Evolutionary conservation across 441 rosid genomes (phyloP).

Genomic region (Aleurites moluccanus): DNA sequence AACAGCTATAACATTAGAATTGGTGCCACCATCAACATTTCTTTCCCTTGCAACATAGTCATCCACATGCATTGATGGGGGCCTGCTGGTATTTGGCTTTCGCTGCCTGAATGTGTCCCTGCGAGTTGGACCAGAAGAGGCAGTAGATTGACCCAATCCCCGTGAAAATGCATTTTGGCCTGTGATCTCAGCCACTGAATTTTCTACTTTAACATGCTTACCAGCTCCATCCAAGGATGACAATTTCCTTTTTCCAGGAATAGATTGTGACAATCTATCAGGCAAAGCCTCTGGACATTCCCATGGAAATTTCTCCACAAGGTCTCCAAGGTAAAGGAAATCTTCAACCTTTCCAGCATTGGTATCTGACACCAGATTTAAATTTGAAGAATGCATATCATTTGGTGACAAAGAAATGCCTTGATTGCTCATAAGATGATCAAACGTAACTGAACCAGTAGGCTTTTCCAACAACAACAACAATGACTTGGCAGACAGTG

Average conservation of each 20-base stretch:
- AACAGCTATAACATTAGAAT: constrained; percentile 80
- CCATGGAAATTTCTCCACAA: constrained; percentile 78
- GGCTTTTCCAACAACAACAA: constrained; percentile 63
- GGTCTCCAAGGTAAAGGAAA: constrained; percentile 56
- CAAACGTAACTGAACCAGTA: constrained; percentile 41
- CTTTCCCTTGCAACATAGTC: constrained; percentile 99
- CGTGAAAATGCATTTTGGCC: constrained; percentile 63
- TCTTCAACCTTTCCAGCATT: constrained; percentile 49
- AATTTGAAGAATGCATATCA: constrained; percentile 40
- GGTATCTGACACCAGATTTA: constrained; percentile 40
- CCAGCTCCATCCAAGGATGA: constrained; percentile 65
- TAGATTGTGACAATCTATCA: constrained; percentile 71
- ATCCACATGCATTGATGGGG: constrained; percentile 99
- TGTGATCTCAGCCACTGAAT: constrained; percentile 55
- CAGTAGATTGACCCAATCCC: constrained; percentile 59
- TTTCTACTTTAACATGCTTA: constrained; percentile 78
- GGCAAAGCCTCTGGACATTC: constrained; percentile 96
- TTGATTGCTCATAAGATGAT: constrained; percentile 41
- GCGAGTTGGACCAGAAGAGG: constrained; percentile 71
- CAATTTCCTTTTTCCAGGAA: constrained; percentile 66
- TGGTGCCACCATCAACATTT: constrained; percentile 66
- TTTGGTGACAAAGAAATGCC: constrained; percentile 28
- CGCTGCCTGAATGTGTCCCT: constrained; percentile 93
- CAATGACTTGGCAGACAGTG: constrained; percentile 47
- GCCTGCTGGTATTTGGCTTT: constrained; percentile 97